Evolutionary conservation across 345 rosid genomes (phyloP), one percentile per base, ranked within the genome.

Genomic region (Schrenkiella parvula): DNA sequence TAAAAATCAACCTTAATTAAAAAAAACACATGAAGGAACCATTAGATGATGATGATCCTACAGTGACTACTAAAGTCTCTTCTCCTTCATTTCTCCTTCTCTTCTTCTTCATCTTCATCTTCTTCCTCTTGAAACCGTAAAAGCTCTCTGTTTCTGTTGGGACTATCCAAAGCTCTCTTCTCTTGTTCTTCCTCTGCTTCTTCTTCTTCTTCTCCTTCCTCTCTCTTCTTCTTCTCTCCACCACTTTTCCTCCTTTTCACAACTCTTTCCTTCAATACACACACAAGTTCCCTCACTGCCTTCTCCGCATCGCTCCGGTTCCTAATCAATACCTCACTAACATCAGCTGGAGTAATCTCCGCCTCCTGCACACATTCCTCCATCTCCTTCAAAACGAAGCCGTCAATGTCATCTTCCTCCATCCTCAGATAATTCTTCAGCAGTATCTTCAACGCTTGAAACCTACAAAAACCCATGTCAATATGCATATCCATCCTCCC

Each of bases 401-500:
- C 72, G 1, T 71, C 84, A 1, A 79, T 17, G 1, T 78, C 86
- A 0, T 31, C 70, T 29, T 76, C 89, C 42, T 81, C 87, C 12
- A 51, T 22, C 22, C 78, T 77, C 70, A 93, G 21, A 75, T 93
- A 90, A 42, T 93, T 92, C 73, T 78, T 84, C 73, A 93, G 51
- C 74, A 93, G 61, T 52, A 89, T 89, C 84, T 79, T 82, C 82
- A 90, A 69, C 2, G 96, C 84, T 0, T 80, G 73, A 57, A 79
- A 89, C 1, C 86, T 74, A 70, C 97, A 90, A 60, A 83, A 81
- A n/a, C 81, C 90, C 98, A 93, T 93, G 82, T 66, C 83, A 64
- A 93, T 82, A 75, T 89, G 98, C 98, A 93, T 87, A 76, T 93
- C 98, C 98, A 93, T 90, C 46, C 98, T 80, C 12, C 98, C 97